Evolutionary conservation across 2,329 filamentous ascomycete genomes (phyloP), one percentile per base, ranked within the genome.

Genomic region (Hypomyces rosellus): DNA sequence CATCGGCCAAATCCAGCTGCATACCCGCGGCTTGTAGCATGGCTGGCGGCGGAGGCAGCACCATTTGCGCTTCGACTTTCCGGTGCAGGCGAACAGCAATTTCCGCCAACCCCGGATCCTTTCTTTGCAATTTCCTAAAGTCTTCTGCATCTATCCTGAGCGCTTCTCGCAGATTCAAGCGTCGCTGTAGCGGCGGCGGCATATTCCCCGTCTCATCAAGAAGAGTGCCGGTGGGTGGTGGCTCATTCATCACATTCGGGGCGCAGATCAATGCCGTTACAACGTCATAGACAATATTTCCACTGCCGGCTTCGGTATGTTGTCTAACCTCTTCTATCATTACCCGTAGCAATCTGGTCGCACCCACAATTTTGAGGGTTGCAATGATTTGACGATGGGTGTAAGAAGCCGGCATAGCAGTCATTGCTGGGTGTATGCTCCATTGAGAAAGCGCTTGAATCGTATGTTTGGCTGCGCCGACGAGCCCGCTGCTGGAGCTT

Each of bases 351-450:
- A 88, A 69, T 4, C 75, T 72, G 51, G 74, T 78, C 0, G 84
- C 78, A 0, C 86, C 86, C 1, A 86, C 68, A 33, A 87, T 71
- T 49, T 78, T 77, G 34, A 81, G 65, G 0, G 77, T 81, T 0
- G 77, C 74, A 8, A 88, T 75, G 3, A 89, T 70, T 55, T 87
- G 84, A 4, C 84, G 81, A 61, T 90, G 86, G 0, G 85, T 88
- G 63, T 91, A 92, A 11, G 77, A 75, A 0, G 86, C 75, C 1
- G 80, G 80, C 69, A 78, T 78, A 33, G 71, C 70, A 51, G 77
- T 80, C 34, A 77, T 65, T 4, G 69, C 70, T 0, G 79, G 75
- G 46, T 82, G 75, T 37, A 81, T 67, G 33, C 77, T 80, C 88
- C 88, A 92, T 45, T 82, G 75, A 2, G 84, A 74, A 4, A 91